phyloP scores from a whole-genome alignment of 1,284 basidiomycete species.

The Apiotrichum siamense region DNA sequence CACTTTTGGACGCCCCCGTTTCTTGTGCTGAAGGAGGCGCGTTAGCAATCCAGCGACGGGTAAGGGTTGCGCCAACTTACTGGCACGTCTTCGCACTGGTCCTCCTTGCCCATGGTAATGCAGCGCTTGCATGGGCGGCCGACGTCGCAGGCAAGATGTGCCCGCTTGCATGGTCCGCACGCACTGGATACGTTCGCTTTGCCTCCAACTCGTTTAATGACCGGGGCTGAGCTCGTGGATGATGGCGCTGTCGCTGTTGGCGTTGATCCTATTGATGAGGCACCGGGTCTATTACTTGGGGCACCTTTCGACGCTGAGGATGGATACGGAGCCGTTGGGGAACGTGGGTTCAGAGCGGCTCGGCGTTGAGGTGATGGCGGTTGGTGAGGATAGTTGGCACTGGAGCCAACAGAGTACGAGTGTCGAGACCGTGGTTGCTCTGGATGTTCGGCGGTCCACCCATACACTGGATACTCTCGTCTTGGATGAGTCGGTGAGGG shows the following conservation, averaged over 20 bases:
- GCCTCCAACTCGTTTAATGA: constrained; percentile 23
- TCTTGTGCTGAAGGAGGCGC: constrained; percentile 37
- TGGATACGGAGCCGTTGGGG: too few relatives aligned
- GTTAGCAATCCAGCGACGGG: too few relatives aligned
- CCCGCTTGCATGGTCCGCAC: constrained; percentile 42
- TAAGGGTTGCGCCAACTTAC: constrained; percentile 38
- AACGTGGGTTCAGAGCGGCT: neutral
- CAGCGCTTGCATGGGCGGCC: constrained; percentile 44
- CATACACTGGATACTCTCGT: neutral
- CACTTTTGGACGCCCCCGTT: constrained; percentile 42
- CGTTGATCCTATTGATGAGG: neutral
- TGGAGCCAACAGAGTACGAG: neutral
- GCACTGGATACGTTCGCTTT: constrained; percentile 36
- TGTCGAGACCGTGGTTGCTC: neutral
- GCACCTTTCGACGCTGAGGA: neutral
- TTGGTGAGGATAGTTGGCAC: neutral
- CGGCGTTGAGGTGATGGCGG: neutral
- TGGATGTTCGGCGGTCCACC: neutral
- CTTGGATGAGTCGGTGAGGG: neutral
- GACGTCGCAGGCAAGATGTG: constrained; percentile 43
- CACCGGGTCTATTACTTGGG: neutral
- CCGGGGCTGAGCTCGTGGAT: neutral
- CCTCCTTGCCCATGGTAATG: constrained; percentile 39
- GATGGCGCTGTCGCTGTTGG: neutral
- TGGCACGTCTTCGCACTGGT: constrained; percentile 43